Base-by-base conservation (phyloP, 164 flowering plant species). In the Annona cherimola region DNA sequence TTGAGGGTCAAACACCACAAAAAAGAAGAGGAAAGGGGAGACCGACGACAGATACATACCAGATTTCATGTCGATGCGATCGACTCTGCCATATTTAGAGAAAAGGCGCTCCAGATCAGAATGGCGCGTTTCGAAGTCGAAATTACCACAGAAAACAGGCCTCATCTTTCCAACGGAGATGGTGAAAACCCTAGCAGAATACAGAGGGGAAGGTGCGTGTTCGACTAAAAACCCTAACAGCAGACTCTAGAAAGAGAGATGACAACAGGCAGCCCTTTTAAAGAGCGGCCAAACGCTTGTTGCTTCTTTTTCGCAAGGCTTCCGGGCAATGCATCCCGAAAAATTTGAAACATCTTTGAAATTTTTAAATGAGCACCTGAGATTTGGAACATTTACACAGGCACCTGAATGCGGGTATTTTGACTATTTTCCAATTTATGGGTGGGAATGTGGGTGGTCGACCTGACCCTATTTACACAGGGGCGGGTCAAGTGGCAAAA, bases 51-150 rank as follows among this genome's bases (percentile, higher is more conserved):
- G 40, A 62, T 0, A 62, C 14, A 19, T 84, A 91, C 97, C 94
- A 78, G 94, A 85, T 83, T 91, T 91, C 85, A 91, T 87, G 77
- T 91, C 94, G 18, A 91, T 87, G 3, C 97, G 91, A 35, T 91
- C 97, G 35, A 90, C 85, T 71, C 81, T 78, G 42, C 94, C 94
- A 45, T 83, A 90, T 66, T 88, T 88, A 55, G 87, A 79, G 80
- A 91, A 91, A 67, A 87, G 65, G 1, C 87, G 86, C 66, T 91
- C 94, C 76, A 91, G 71, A 35, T 91, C 97, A 8, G 88, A 83
- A 42, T 88, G 93, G 11, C 97, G 88, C 71, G 94, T 90, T n/a
- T 90, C 94, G 73, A 79, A 82, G 67, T 86, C 94, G 69, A 90
- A 90, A 80, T 87, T 91, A 0, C 97, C 97, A 26, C 90, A 88